Conservation (phyloP, 1,284 basidiomycete genomes). For the Phenoliferia sp. region DNA sequence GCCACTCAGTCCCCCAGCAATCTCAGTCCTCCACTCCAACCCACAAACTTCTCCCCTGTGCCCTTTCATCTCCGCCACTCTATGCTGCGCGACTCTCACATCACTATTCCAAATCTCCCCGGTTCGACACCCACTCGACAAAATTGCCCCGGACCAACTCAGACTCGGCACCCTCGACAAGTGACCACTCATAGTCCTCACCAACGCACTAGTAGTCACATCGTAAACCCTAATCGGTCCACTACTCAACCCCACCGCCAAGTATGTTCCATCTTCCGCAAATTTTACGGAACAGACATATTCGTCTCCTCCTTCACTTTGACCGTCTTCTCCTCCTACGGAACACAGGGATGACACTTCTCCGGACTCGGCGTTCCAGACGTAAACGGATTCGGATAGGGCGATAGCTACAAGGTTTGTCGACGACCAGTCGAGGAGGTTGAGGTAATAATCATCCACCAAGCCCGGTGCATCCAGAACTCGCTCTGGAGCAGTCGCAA, state of each 20-base stretch:
- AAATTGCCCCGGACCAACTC: constrained; percentile 77
- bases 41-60: constrained; percentile 86
- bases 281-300: constrained; percentile 75
- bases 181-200: constrained; percentile 84
- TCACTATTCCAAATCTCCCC: constrained; percentile 94
- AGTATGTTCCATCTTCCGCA: constrained; percentile 77
- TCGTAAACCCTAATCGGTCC: constrained; percentile 98
- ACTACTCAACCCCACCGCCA: constrained; percentile 77
- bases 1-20: constrained; percentile 29
- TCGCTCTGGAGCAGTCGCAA: constrained; percentile 77
- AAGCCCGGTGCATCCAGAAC: constrained; percentile 94
- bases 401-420: constrained; percentile 85
- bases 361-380: constrained; percentile 91
- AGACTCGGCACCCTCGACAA: constrained; percentile 69
- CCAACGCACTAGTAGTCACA: constrained; percentile 67
- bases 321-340: constrained; percentile 40
- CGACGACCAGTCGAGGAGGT: constrained; percentile 83
- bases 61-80: constrained; percentile 79
- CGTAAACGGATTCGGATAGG: constrained; percentile 72
- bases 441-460: constrained; percentile 95
- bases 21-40: constrained; percentile 35
- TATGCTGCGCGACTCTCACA: constrained; percentile 77
- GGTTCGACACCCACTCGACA: constrained; percentile 83
- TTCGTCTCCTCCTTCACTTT: constrained; percentile 50
- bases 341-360: constrained; percentile 62